Base-by-base conservation (phyloP, 1,284 basidiomycete species). In the Coniophora puteana region DNA sequence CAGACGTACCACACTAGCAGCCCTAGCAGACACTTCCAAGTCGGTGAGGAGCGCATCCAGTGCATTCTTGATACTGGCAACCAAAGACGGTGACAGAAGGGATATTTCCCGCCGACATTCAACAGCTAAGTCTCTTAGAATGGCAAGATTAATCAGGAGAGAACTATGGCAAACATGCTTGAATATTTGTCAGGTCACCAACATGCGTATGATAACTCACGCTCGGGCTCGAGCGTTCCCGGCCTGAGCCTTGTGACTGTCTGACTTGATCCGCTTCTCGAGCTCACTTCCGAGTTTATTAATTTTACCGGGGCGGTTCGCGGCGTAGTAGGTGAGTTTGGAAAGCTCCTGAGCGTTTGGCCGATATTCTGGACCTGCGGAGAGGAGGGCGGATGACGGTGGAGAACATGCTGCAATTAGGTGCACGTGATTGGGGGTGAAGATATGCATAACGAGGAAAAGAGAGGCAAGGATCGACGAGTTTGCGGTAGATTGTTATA, bases 341-440 rank as follows among this genome's bases (percentile, higher is more conserved):
- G 90, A 92, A 24, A 97, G 75, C 57, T 97, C 93, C 61, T 96
- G 93, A 0, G 86, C 78, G 50, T 93, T 88, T 2, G 93, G 92
- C 30, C 78, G 78, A 63, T 84, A 95, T 41, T 90, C 86, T 25
- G 89, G 84, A 20, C 77, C 86, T 8, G 88, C 75, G 22, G 83
- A 80, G 35, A 83, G 66, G 32, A 95, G 75, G 8, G 84, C 76
- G 51, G 93, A 89, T 42, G 83, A 70, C 3, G 87, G 77, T 5
- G 95, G 95, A 64, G 96, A 98, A 66, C 93, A 97, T 42, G 90
- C 85, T 45, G 82, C 78, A 57, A 98, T 79, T 47, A 96, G 84
- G 51, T 82, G 80, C 57, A 90, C 78, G 68, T 94, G 92, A 67
- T 90, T 83, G 47, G 90, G 81, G 47, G 85, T 83, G 63, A 91